A percentile compares a stretch with the other conserved stretches of the same genome.
These are phyloP conservation scores for Raddia guianensis DNA, from an alignment of 176 grass and related monocot genomes.

Conservation along the genomic window DNA sequence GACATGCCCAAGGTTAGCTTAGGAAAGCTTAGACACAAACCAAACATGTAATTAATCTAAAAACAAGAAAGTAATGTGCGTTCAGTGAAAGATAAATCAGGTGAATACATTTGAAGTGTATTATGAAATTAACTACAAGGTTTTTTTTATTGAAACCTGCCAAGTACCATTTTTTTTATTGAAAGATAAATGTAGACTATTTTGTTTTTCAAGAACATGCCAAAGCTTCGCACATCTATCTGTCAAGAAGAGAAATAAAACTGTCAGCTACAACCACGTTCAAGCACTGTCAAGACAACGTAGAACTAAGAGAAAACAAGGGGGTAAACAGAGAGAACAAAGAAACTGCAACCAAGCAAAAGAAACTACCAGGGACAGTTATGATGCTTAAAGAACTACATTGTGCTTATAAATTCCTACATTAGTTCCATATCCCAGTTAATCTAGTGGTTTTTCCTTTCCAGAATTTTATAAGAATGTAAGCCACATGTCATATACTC, in stretches of 20 bases:
- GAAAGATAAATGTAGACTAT: no score
- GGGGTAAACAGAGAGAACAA: not conserved
- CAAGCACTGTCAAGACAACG: not conserved
- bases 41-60: slow-evolving; percentile 3
- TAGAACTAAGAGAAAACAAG: not conserved
- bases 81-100: slow-evolving; percentile 3
- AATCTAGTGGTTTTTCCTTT: not conserved
- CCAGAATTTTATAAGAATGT: not conserved
- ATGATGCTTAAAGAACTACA: not conserved
- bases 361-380: slow-evolving; percentile 12
- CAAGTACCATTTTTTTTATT: not conserved
- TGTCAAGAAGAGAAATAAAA: not conserved
- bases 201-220: not conserved
- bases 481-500: not conserved
- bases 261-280: not conserved
- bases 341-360: not conserved
- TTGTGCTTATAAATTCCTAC: not conserved
- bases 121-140: not conserved
- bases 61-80: slow-evolving; percentile 39
- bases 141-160: not conserved
- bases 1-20: no score
- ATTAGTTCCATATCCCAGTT: not conserved
- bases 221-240: not conserved
- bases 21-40: no score
- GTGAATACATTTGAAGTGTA: not conserved